Evolutionary conservation across 768 basidiomycete species (phyloP).

Genomic region (Calocybe indica): DNA sequence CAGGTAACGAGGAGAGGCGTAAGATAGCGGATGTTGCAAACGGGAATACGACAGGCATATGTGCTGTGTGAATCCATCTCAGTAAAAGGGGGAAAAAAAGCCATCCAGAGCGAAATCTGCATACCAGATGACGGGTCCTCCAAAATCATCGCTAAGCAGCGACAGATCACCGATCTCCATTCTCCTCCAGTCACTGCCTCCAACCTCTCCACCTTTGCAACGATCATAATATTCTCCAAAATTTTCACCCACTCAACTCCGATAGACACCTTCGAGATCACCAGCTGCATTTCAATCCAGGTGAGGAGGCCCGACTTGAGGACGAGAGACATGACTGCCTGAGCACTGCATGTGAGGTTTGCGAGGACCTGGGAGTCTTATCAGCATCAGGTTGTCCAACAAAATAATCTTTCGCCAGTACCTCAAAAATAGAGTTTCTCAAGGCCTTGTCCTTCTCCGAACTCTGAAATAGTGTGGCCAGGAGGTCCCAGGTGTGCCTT

Average conservation of each 20-base stretch:
- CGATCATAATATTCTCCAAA: conserved; percentile 54
- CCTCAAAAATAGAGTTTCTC: conserved; percentile 63
- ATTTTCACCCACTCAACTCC: conserved; percentile 59
- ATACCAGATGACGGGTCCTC: conserved; percentile 20
- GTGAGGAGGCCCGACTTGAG: conserved; percentile 66
- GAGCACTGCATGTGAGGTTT: conserved; percentile 62
- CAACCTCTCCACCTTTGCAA: conserved; percentile 44
- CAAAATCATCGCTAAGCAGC: conserved; percentile 44
- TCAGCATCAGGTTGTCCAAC: neutral
- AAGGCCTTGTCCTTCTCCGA: conserved; percentile 45
- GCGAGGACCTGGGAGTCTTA: conserved; percentile 52
- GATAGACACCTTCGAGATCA: conserved; percentile 28
- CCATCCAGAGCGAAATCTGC: conserved; percentile 4
- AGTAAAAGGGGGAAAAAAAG: neutral
- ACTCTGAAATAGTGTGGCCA: conserved; percentile 78
- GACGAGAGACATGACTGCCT: conserved; percentile 66
- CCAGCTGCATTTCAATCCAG: conserved; percentile 80
- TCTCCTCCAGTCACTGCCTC: conserved; percentile 49
- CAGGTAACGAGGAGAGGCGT: conserved; percentile 3
- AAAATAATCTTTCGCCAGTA: conserved; percentile 20
- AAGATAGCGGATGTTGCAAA: conserved; percentile 4
- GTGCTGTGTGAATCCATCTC: conserved; percentile 8
- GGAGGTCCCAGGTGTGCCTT: conserved; percentile 83
- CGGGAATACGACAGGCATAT: neutral
- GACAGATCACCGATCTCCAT: conserved; percentile 51